These are phyloP conservation scores for Zymoseptoria ardabiliae DNA, from an alignment of 2,329 filamentous ascomycete species.

Conservation along the genomic window DNA sequence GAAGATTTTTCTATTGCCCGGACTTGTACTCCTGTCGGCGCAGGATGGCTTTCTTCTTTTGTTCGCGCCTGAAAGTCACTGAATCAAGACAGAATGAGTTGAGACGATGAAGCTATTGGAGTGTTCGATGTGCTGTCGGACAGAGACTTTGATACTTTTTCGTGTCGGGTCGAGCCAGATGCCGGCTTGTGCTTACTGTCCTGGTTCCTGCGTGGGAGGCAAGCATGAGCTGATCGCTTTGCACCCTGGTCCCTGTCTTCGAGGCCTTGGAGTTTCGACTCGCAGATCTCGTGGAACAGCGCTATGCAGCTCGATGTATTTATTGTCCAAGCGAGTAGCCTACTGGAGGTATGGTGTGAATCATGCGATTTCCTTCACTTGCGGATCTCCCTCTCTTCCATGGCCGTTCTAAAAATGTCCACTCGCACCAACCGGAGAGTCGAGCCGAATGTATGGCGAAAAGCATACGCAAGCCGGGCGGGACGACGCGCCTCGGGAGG, in stretches of 20 bases:
- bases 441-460: not conserved
- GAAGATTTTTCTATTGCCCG: not conserved
- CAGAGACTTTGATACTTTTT: not conserved
- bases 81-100: not conserved
- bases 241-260: not conserved
- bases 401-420: not conserved
- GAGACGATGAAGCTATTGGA: not conserved
- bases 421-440: not conserved
- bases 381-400: not conserved
- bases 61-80: not conserved
- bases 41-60: not conserved
- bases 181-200: not conserved
- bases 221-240: not conserved
- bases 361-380: not conserved
- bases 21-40: not conserved
- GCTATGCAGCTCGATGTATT: not conserved
- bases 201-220: not conserved
- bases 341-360: not conserved
- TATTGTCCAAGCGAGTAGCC: not conserved
- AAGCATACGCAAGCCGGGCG: not conserved
- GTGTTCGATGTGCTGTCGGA: not conserved
- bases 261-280: not conserved
- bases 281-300: not conserved
- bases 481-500: not conserved
- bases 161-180: not conserved